Base-by-base conservation (phyloP, 208 protist species). In the Phytomonas francai region DNA sequence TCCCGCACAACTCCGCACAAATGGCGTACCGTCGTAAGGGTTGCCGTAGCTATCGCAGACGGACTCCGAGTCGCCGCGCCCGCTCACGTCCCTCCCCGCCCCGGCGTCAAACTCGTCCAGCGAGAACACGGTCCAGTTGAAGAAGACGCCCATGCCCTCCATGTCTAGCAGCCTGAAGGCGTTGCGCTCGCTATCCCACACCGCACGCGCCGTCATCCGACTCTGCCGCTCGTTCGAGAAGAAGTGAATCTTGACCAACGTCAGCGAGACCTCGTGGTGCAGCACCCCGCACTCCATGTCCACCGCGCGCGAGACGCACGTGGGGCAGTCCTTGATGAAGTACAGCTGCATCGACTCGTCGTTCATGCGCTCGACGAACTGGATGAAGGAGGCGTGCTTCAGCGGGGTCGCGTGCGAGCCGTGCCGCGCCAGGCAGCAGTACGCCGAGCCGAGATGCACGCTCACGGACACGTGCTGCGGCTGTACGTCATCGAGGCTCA, bases 281-380 rank as follows among this genome's bases (percentile, higher is more conserved):
- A 89, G 69, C 28, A 76, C 81, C 14, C 84, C 84, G 70, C 84
- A 89, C 72, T 90, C 79, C 69, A 80, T 83, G 65, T 92, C 83
- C 54, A 94, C 86, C 2, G 86, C 89, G 33, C 85, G 86, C 30
- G 85, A 91, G 54, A 94, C 84, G 71, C 84, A 92, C 16, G 72
- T 72, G 16, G 89, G 89, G 49, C 84, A 87, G 70, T 94, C 89
- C 29, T 80, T 80, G 34, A 94, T 78, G 63, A 94, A 94, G 68
- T 92, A 94, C 56, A 94, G 62, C 77, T 94, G 85, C 84, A 94
- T 86, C 49, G 80, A 88, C 75, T 94, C 84, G 28, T 91, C 81
- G 73, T 89, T 89, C 83, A 92, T 92, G 49, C 84, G 84, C 68
- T 89, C 82, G 9, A 94, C 86, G 66, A 94, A 91, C 73, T 92